Percentiles rank a stretch among this genome's conserved stretches.
phyloP scores from a whole-genome alignment of 805 yeast species.

The Suhomyces faveliae region DNA sequence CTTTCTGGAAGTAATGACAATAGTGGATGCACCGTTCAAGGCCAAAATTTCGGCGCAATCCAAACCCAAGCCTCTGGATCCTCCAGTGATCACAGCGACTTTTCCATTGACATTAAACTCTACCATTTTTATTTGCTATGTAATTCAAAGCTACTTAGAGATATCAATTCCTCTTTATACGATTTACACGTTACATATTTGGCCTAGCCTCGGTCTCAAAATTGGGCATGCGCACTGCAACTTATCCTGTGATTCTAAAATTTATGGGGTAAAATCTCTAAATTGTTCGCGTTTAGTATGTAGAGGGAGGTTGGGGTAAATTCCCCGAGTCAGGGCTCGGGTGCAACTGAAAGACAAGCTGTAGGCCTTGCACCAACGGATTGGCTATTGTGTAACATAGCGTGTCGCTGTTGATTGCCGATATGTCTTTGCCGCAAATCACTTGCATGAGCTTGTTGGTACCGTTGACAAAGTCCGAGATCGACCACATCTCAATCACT shows the following conservation, averaged over 20 bases:
- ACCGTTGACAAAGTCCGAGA: conserved; percentile 45
- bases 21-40: conserved; percentile 57
- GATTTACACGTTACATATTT: not conserved
- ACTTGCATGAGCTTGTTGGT: conserved; percentile 60
- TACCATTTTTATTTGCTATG: conserved; percentile 29
- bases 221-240: not conserved
- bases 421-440: conserved; percentile 66
- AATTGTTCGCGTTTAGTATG: not conserved
- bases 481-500: conserved; percentile 65
- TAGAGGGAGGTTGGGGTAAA: not conserved
- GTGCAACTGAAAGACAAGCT: conserved; percentile 48
- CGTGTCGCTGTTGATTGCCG: conserved; percentile 21
- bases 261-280: not conserved
- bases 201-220: not conserved
- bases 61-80: conserved; percentile 73
- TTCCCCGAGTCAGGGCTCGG: not conserved
- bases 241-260: not conserved
- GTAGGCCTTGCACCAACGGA: conserved; percentile 61
- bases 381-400: conserved; percentile 53
- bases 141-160: not conserved
- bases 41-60: conserved; percentile 65
- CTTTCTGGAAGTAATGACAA: conserved; percentile 66
- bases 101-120: conserved; percentile 56
- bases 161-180: not conserved
- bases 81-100: conserved; percentile 68